phyloP scores from a whole-genome alignment of 257 asterid genomes.

The Nemophila menziesii region DNA sequence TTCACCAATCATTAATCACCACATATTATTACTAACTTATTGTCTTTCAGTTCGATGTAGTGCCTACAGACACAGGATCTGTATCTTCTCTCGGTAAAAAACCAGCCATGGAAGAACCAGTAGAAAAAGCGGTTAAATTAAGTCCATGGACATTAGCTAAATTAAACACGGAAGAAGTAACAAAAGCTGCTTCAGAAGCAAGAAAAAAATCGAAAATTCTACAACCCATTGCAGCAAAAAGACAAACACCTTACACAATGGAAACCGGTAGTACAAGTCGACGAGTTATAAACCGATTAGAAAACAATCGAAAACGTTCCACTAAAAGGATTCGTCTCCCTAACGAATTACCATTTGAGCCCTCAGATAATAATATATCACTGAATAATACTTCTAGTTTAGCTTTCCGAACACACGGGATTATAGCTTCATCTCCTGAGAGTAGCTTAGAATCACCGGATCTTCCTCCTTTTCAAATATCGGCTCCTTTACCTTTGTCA shows the following conservation, averaged over 20 bases:
- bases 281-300: conserved; percentile 32
- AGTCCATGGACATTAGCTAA: conserved; percentile 96
- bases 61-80: conserved; percentile 70
- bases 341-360: conserved; percentile 55
- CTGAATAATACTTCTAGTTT: conserved; percentile 40
- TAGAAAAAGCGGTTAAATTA: conserved; percentile 79
- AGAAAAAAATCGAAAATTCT: conserved; percentile 76
- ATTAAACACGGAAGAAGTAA: conserved; percentile 71
- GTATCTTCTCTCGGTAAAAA: conserved; percentile 79
- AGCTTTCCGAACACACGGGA: conserved; percentile 41
- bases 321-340: conserved; percentile 80
- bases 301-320: conserved; percentile 52
- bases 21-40: too few species aligned
- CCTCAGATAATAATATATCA: conserved; percentile 25
- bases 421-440: conserved; percentile 72
- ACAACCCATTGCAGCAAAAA: conserved; percentile 57
- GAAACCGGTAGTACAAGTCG: conserved; percentile 73
- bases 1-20: too few species aligned
- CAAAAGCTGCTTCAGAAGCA: conserved; percentile 96
- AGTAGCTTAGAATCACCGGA: conserved; percentile 91
- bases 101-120: conserved; percentile 41
- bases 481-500: conserved; percentile 43
- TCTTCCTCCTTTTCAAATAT: conserved; percentile 50
- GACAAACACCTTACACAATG: conserved; percentile 23
- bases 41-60: conserved; percentile 67